Evolutionary conservation across 352 stramenopile species (phyloP).

Genomic region (Paralagenidium karlingii): DNA sequence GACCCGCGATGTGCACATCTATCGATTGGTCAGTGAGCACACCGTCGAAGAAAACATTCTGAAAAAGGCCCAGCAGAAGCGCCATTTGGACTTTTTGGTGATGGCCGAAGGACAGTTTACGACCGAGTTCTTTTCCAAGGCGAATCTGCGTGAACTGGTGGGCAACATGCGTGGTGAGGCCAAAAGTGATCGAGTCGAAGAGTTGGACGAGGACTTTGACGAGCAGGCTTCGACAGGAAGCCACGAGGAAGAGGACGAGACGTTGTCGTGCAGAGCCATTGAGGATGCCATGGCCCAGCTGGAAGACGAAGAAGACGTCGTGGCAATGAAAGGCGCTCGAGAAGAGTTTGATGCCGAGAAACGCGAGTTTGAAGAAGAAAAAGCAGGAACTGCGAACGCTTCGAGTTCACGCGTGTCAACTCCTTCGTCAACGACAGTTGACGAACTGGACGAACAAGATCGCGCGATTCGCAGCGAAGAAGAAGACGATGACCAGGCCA

Average conservation of each 20-base stretch:
- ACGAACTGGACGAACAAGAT: slow-evolving; percentile 3
- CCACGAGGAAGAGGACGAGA: slow-evolving; percentile 18
- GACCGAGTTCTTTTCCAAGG: slow-evolving; percentile 75
- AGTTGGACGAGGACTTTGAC: slow-evolving; percentile 3
- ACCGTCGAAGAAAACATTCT: slow-evolving; percentile 99
- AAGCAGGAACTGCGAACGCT: slow-evolving; percentile 4
- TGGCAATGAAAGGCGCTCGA: slow-evolving; percentile 78
- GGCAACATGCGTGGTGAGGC: slow-evolving; percentile 17
- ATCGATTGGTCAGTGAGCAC: slow-evolving; percentile 93
- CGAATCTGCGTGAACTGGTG: slow-evolving; percentile 86
- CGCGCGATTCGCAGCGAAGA: too few species aligned
- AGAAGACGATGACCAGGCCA: not conserved
- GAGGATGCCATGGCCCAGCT: slow-evolving; percentile 90
- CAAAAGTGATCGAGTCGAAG: slow-evolving; percentile 6
- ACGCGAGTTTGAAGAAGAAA: slow-evolving; percentile 50
- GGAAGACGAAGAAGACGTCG: slow-evolving; percentile 93
- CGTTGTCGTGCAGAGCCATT: slow-evolving; percentile 59
- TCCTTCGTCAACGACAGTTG: not conserved
- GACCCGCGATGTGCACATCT: slow-evolving; percentile 98
- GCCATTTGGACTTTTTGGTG: slow-evolving; percentile 93
- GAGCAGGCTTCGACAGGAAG: slow-evolving; percentile 10
- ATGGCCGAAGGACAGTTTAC: slow-evolving; percentile 68
- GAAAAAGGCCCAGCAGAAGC: slow-evolving; percentile 96
- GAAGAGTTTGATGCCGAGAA: slow-evolving; percentile 43
- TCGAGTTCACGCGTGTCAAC: slow-evolving; percentile 1